phyloP scores from a whole-genome alignment of 139 green algal genomes.

The Eudorina sp. region DNA sequence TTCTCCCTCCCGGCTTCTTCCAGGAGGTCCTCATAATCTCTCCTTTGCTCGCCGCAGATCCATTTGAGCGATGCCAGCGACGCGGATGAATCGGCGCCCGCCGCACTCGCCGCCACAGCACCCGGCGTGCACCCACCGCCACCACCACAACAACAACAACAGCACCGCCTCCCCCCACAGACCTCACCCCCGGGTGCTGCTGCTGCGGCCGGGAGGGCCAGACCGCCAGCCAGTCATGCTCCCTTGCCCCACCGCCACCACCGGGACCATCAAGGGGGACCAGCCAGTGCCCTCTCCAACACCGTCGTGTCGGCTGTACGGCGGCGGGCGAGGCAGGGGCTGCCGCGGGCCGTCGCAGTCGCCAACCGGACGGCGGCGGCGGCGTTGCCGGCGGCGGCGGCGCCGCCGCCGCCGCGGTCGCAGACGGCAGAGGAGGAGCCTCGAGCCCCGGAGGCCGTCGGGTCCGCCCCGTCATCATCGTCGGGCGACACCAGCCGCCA shows the following conservation, averaged over 20 bases:
- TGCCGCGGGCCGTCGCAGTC: not conserved
- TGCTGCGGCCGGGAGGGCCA: too few species aligned
- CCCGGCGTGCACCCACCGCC: not conserved
- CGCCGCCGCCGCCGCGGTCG: not conserved
- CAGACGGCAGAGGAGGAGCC: not conserved
- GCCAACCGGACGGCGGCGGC: not conserved
- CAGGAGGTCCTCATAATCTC: not conserved
- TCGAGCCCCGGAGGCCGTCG: not conserved
- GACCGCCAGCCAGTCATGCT: too few species aligned
- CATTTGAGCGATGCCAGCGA: not conserved
- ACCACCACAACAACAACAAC: not conserved
- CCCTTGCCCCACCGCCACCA: not conserved
- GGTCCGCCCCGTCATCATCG: not conserved
- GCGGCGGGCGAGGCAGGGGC: not conserved
- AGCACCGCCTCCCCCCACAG: not conserved
- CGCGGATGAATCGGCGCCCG: not conserved
- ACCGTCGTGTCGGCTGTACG: not conserved
- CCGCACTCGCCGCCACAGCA: not conserved
- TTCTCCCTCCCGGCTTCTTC: not conserved
- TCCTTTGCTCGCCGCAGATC: not conserved
- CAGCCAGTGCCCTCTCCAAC: not conserved
- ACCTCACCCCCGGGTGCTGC: not conserved
- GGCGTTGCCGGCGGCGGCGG: not conserved
- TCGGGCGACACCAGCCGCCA: not conserved
- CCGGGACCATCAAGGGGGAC: too few species aligned